phyloP scores from a whole-genome alignment of 345 rosid species.

The Citrus glauca region DNA sequence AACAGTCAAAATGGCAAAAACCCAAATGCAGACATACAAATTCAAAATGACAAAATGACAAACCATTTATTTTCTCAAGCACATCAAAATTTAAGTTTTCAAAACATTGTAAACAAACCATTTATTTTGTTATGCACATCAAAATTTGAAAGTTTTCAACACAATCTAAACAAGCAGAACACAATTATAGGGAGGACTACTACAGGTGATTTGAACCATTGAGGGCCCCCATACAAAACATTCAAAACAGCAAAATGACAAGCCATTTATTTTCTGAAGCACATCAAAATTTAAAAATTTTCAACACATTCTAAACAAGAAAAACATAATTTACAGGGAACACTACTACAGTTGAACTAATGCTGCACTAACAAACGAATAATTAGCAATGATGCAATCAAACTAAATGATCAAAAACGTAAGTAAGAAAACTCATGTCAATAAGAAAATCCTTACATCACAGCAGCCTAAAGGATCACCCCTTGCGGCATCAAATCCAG shows the following conservation, averaged over 20 bases:
- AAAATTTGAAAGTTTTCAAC: neutral
- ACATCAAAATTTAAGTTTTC: neutral
- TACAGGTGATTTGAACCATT: neutral
- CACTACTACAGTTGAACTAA: neutral
- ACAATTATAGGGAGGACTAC: neutral
- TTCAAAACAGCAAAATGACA: neutral
- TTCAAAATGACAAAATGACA: neutral
- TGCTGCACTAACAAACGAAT: neutral
- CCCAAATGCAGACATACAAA: neutral
- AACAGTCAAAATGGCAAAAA: neutral
- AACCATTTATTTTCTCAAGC: neutral
- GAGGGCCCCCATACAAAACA: neutral
- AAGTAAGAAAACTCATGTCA: neutral
- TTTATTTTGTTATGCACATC: neutral
- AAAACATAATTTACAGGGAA: neutral
- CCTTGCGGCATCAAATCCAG: conserved; percentile 99
- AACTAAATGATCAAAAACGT: neutral
- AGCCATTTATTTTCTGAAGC: neutral
- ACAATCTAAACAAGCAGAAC: neutral
- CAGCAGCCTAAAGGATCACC: conserved; percentile 98
- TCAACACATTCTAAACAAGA: neutral
- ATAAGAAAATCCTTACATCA: conserved; percentile 55
- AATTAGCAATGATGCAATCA: neutral
- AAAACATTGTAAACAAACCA: neutral
- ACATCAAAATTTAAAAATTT: neutral